These are phyloP conservation scores for Ustilago curta DNA, from an alignment of 1,284 basidiomycete genomes.

Conservation along the genomic window DNA sequence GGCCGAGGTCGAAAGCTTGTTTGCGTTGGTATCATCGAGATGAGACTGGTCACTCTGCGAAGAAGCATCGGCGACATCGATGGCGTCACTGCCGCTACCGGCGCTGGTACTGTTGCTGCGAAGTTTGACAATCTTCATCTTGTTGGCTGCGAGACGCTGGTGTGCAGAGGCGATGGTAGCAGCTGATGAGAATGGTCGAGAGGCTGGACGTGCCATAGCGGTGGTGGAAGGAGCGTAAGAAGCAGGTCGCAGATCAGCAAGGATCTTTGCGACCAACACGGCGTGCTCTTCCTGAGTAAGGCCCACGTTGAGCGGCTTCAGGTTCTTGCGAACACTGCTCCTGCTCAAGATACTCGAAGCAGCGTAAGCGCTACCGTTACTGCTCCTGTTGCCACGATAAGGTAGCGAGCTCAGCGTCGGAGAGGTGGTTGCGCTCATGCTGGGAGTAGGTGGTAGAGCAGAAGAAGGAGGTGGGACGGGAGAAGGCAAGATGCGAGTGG, in stretches of 20 bases:
- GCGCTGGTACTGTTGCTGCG: too few relatives aligned
- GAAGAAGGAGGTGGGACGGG: slow-evolving; percentile 32
- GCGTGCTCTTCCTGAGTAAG: slow-evolving; percentile 19
- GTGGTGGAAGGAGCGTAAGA: background rate
- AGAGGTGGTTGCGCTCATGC: background rate
- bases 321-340: slow-evolving; percentile 14
- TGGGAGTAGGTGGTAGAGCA: slow-evolving; percentile 32
- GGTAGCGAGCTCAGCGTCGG: background rate
- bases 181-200: slow-evolving; percentile 1
- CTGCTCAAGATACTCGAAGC: slow-evolving; percentile 11
- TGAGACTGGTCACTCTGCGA: slow-evolving; percentile 12
- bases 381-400: background rate
- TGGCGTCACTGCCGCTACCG: too few relatives aligned
- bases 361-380: slow-evolving; percentile 4
- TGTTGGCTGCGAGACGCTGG: background rate
- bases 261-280: slow-evolving; percentile 26
- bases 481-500: slow-evolving; percentile 28
- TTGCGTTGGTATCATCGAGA: slow-evolving; percentile 4
- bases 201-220: background rate
- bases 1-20: slow-evolving; percentile 4
- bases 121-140: background rate
- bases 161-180: slow-evolving; percentile 1
- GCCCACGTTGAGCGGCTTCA: slow-evolving; percentile 14
- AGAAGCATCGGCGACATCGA: background rate
- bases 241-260: slow-evolving; percentile 23